Conservation (phyloP, 805 yeast genomes). For the Candida pini region DNA sequence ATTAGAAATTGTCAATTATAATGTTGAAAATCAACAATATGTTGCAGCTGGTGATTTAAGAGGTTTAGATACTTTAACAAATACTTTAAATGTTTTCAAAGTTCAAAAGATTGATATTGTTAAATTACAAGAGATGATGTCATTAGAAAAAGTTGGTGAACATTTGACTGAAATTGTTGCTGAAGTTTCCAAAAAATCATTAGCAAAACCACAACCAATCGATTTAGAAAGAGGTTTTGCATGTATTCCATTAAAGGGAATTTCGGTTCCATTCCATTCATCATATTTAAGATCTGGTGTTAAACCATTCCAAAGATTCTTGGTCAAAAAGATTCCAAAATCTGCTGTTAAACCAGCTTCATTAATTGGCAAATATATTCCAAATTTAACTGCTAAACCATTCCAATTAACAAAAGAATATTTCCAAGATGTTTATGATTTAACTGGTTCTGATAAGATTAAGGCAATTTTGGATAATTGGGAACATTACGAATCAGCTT, state of each 20-base stretch:
- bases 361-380: constrained; percentile 92
- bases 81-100: constrained; percentile 89
- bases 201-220: constrained; percentile 93
- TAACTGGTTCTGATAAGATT: constrained; percentile 89
- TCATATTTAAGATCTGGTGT: constrained; percentile 98
- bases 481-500: constrained; percentile 71
- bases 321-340: constrained; percentile 91
- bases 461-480: constrained; percentile 89
- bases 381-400: constrained; percentile 97
- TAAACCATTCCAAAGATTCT: constrained; percentile 96
- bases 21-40: constrained; percentile 96
- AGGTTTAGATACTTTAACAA: constrained; percentile 87
- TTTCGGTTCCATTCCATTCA: constrained; percentile 99
- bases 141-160: constrained; percentile 81
- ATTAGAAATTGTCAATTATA: constrained; percentile 95
- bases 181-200: constrained; percentile 76
- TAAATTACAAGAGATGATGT: constrained; percentile 74
- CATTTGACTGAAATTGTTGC: constrained; percentile 83
- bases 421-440: constrained; percentile 89
- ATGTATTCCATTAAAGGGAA: constrained; percentile 95
- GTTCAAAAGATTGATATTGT: constrained; percentile 90
- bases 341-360: constrained; percentile 93
- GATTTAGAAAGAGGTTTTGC: constrained; percentile 98
- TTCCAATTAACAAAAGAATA: constrained; percentile 94
- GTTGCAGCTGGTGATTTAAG: constrained; percentile 99